Evolutionary conservation across 768 basidiomycete species (phyloP), one percentile per base, ranked within the genome.

Genomic region (Rhizopogon salebrosus): DNA sequence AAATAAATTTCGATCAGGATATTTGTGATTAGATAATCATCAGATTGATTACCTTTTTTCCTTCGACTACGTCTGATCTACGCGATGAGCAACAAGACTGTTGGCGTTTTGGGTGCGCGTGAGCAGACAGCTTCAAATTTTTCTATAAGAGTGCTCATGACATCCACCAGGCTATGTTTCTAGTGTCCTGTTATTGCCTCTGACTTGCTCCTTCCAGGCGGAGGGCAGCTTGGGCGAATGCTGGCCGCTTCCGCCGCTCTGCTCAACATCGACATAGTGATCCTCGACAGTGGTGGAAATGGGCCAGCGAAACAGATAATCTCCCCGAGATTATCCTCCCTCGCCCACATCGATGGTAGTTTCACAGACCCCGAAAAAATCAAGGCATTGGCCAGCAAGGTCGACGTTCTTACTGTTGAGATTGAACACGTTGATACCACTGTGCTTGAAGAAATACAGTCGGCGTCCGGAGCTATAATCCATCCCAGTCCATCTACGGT

Each of bases 211-310:
- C 29, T 24, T 14, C 60, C 54, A 95, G 95, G 95, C 57, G 97
- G 97, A 35, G 95, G 95, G 57, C 95, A 98, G 71, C 83, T 99
- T 23, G 95, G 95, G 23, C 92, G 95, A 22, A 99, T 99, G 97
- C 80, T 99, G 13, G 90, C 87, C 4, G 85, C 86, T 29, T 85
- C 95, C 0, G 95, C 95, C 3, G 86, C 94, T 2, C 78, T 92
- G 29, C 79, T 98, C 46, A 90, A 93, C 62, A 77, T 97, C 60
- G 80, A 87, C 37, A 73, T 95, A 16, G 70, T 93, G 29, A 82
- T 97, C 57, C 86, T 99, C 34, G 97, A 97, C 64, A 80, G 83
- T 9, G 92, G 91, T 13, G 74, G 79, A n/a, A 66, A 79, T 52
- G 80, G 79, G 0, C 97, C 95, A 0, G 97, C 95, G 8, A 99